A percentile compares a stretch with the other conserved stretches of the same genome.
phyloP scores from a whole-genome alignment of 257 asterid genomes.

The Solanum ahanhuiri region DNA sequence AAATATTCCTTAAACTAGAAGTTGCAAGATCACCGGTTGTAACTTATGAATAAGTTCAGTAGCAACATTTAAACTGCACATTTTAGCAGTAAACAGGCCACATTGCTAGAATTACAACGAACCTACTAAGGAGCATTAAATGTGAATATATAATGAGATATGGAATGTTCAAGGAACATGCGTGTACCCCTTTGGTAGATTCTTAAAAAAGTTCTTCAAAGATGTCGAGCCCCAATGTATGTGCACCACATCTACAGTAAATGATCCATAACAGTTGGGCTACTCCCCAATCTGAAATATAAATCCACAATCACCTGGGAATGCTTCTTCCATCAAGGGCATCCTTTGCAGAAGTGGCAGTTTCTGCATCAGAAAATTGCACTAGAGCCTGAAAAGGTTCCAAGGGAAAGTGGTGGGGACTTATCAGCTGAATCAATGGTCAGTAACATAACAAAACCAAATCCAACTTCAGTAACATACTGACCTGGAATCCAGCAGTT shows the following conservation, averaged over 20 bases:
- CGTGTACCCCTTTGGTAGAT: slow-evolving; percentile 49
- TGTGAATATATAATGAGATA: slow-evolving; percentile 18
- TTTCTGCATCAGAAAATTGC: slow-evolving; percentile 80
- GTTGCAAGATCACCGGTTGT: not conserved
- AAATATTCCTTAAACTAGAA: not conserved
- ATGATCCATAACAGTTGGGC: slow-evolving; percentile 36
- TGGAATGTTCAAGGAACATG: slow-evolving; percentile 53
- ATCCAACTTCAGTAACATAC: not conserved
- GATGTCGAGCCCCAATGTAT: slow-evolving; percentile 49
- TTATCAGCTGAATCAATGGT: not conserved
- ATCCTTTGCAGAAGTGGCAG: slow-evolving; percentile 85
- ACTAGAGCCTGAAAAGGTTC: slow-evolving; percentile 57
- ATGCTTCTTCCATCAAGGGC: slow-evolving; percentile 95
- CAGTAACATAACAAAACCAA: not conserved
- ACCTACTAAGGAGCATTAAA: slow-evolving; percentile 14
- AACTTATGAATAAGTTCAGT: not conserved
- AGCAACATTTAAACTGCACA: not conserved
- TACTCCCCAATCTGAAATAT: slow-evolving; percentile 46
- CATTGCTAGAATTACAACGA: not conserved
- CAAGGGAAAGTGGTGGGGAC: not conserved
- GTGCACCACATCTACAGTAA: slow-evolving; percentile 35
- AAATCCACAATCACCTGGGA: slow-evolving; percentile 85
- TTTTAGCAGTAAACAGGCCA: not conserved
- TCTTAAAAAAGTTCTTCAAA: slow-evolving; percentile 46
- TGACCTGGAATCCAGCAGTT: slow-evolving; percentile 95